A percentile compares a stretch with the other conserved stretches of the same genome.
Conservation (phyloP, 2,329 filamentous ascomycete species). For the Cladosporium sp. region DNA sequence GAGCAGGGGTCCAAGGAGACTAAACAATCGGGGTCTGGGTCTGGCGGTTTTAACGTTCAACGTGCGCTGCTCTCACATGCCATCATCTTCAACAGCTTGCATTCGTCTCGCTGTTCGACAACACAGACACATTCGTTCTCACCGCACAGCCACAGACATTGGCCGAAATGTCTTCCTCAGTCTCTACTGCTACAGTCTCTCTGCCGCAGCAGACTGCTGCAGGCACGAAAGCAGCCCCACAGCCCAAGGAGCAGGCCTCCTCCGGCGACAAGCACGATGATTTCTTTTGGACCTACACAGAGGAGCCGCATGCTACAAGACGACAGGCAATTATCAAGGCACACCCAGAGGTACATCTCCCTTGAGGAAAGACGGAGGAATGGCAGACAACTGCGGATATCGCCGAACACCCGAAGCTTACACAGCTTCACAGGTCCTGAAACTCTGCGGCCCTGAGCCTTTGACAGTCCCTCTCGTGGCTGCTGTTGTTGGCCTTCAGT, state of each 20-base stretch:
- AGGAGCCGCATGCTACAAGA: slow-evolving; percentile 90
- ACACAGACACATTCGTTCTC: background rate
- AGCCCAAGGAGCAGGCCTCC: background rate
- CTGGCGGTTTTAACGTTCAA: slow-evolving; percentile 6
- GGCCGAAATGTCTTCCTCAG: slow-evolving; percentile 20
- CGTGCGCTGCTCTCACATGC: background rate
- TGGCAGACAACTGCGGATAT: background rate
- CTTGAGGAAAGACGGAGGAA: slow-evolving; percentile 5
- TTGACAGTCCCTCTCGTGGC: slow-evolving; percentile 91
- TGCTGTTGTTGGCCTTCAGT: slow-evolving; percentile 76
- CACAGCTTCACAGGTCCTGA: slow-evolving; percentile 65
- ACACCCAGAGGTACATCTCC: slow-evolving; percentile 71
- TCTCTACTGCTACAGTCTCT: slow-evolving; percentile 24
- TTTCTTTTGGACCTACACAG: slow-evolving; percentile 99
- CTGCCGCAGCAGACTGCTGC: slow-evolving; percentile 4
- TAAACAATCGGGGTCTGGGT: background rate
- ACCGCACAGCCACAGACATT: slow-evolving; percentile 4
- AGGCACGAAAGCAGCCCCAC: background rate
- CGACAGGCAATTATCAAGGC: slow-evolving; percentile 95
- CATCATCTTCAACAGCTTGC: slow-evolving; percentile 8
- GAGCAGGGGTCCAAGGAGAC: background rate
- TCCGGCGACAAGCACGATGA: slow-evolving; percentile 42
- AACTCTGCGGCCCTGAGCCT: slow-evolving; percentile 93
- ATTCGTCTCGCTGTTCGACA: background rate
- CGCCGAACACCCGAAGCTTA: slow-evolving; percentile 3